Conservation (phyloP, 306 rosid genomes). For the Myrica gale region DNA sequence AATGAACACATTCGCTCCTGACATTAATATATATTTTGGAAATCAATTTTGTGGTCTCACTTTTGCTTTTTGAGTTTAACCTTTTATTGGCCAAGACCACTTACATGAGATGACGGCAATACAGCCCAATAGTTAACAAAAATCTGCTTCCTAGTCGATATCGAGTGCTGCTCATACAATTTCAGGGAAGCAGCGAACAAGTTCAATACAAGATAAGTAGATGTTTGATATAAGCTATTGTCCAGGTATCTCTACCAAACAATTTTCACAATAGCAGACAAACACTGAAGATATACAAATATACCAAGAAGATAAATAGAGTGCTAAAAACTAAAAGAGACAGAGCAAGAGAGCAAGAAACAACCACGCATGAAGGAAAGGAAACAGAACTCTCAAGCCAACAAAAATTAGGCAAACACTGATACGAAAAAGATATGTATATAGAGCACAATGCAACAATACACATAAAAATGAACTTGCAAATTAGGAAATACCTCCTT, state of each 20-base stretch:
- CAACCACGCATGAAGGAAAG: background rate
- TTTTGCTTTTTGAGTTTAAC: too few relatives aligned
- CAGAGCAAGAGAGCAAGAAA: background rate
- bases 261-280: background rate
- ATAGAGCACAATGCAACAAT: slow-evolving; percentile 2
- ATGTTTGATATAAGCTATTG: background rate
- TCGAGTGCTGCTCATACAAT: too few relatives aligned
- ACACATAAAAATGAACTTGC: background rate
- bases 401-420: slow-evolving; percentile 6
- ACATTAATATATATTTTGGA: too few relatives aligned
- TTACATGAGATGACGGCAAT: too few relatives aligned
- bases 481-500: slow-evolving; percentile 61
- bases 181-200: background rate
- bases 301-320: slow-evolving; percentile 1
- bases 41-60: too few relatives aligned
- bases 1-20: too few relatives aligned
- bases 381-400: slow-evolving; percentile 4
- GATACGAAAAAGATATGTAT: background rate
- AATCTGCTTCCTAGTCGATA: too few relatives aligned
- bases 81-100: too few relatives aligned
- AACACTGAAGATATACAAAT: background rate
- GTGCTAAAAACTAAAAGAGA: background rate
- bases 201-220: background rate
- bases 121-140: too few relatives aligned
- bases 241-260: background rate